Base-by-base conservation (phyloP, 371 early-diverging fungal species). In the Neoconidiobolus thromboides region DNA sequence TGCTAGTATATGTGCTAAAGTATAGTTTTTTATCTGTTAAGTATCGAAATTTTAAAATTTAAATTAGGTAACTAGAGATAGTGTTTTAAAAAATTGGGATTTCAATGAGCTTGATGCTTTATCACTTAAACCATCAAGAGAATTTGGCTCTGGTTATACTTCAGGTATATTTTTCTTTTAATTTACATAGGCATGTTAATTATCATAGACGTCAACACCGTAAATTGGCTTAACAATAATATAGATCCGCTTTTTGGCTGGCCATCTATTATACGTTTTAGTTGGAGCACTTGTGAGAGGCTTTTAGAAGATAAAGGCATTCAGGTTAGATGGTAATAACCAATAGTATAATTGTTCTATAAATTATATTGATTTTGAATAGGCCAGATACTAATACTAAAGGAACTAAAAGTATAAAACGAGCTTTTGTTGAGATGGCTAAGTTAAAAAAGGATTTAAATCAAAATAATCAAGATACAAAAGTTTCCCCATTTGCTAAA, bases 1-100 rank as follows among this genome's bases (percentile, higher is more conserved):
- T 0, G 99, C 99, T 0, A 90, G 91, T 79, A 98, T 99, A 49
- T 84, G 89, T 65, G 99, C 99, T 43, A 99, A 99, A 71, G 88
- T 80, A 26, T 26, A 26, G 26, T 26, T 26, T 26, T 26, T 26
- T 26, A 47, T 9, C 49, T 10, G 2, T 9, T 2, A 38, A 36
- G 36, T 47, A 15, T 3, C 40, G 46, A 47, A 48, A 26, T 37
- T 54, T 14, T 3, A 9, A 14, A 26, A 9, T 12, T 6, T 15
- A 12, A 43, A 41, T 14, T 37, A 76, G 73, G 93, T 96, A 6
- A 88, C 85, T 1, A 78, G 99, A 14, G 99, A 99, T 71, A 77
- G 76, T 48, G 74, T 87, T 6, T 63, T 98, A 37, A 68, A 76
- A 47, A 67, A 83, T 54, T 96, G 96, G 96, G 60, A 67, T 39